phyloP scores from a whole-genome alignment of 371 early-diverging fungal species.

The Basidiobolus heterosporus region DNA sequence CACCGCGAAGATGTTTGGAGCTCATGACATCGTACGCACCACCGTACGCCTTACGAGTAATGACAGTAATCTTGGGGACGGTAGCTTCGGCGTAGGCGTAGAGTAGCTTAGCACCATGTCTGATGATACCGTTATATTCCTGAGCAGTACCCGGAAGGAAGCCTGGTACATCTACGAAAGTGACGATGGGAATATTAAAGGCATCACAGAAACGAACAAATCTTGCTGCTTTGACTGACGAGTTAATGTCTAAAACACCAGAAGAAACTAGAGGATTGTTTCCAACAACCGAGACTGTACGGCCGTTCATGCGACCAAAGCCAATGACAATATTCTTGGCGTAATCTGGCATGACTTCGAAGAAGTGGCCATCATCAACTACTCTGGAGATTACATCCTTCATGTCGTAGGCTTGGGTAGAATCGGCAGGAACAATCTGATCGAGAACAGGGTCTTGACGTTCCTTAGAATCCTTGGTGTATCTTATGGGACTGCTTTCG shows the following conservation, averaged over 20 bases:
- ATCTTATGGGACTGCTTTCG: constrained; percentile 41
- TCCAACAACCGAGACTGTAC: constrained; percentile 82
- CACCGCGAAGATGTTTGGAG: constrained; percentile 88
- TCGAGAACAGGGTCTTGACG: constrained; percentile 71
- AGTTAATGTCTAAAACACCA: constrained; percentile 89
- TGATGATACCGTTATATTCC: constrained; percentile 91
- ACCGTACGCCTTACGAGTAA: constrained; percentile 92
- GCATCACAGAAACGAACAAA: constrained; percentile 94
- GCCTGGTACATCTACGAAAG: constrained; percentile 95
- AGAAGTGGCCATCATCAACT: constrained; percentile 73
- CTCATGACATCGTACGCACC: constrained; percentile 97
- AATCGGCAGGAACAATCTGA: constrained; percentile 73
- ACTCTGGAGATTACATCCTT: constrained; percentile 68
- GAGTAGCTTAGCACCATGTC: constrained; percentile 91
- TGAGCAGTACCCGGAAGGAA: constrained; percentile 90
- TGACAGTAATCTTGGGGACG: constrained; percentile 90
- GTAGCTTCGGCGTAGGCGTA: constrained; percentile 96
- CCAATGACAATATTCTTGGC: constrained; percentile 89
- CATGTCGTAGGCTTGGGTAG: constrained; percentile 91
- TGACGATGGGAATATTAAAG: constrained; percentile 84
- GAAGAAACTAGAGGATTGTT: constrained; percentile 92
- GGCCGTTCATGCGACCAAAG: constrained; percentile 75
- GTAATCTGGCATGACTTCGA: constrained; percentile 82
- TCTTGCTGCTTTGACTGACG: constrained; percentile 88
- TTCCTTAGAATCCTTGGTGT: constrained; percentile 48